Evolutionary conservation across 176 grass and related monocot species (phyloP), one percentile per base, ranked within the genome.

Genomic region (Echinochloa phyllopogon): DNA sequence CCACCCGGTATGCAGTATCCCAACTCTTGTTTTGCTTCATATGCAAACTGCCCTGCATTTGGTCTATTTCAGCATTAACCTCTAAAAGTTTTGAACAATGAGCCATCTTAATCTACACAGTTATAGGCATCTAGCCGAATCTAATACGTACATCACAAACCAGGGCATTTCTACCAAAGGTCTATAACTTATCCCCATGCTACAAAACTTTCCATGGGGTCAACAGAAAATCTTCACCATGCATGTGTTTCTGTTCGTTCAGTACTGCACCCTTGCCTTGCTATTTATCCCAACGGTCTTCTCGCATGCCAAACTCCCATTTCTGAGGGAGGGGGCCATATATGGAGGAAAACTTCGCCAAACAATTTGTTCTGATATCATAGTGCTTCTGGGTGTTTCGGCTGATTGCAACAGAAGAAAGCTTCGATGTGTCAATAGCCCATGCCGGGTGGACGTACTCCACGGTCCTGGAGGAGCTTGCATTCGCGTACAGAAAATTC

Each of bases 341-440:
- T 42, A 99, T 71, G 42, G 90, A 79, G 38, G 82, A 76, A 52
- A 99, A 99, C 78, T 94, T 96, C 9, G 91, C 91, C 82, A 96
- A 67, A 65, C 94, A 99, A 42, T 87, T 89, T 14, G 96, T 96
- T 70, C 96, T 96, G 21, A 82, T 81, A 36, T 94, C 88, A 62
- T 99, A 99, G 60, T 99, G 96, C 36, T 79, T 78, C 74, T 92
- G 96, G 1, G 96, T 99, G 70, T 99, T 73, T 58, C 93, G 82
- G 75, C 96, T 99, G 38, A 99, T 99, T 4, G 96, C 96, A 23
- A 91, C 93, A 0, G 91, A 53, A 18, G 96, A 99, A 57, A 99
- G n/a, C 86, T 99, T 99, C 12, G 96, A 99, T 45, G 93, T 99
- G 75, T 99, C 96, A 6, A 99, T 99, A 65, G 96, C 96, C 93